Evolutionary conservation across 768 basidiomycete genomes (phyloP).

Genomic region (Cystofilobasidium bisporidii): DNA sequence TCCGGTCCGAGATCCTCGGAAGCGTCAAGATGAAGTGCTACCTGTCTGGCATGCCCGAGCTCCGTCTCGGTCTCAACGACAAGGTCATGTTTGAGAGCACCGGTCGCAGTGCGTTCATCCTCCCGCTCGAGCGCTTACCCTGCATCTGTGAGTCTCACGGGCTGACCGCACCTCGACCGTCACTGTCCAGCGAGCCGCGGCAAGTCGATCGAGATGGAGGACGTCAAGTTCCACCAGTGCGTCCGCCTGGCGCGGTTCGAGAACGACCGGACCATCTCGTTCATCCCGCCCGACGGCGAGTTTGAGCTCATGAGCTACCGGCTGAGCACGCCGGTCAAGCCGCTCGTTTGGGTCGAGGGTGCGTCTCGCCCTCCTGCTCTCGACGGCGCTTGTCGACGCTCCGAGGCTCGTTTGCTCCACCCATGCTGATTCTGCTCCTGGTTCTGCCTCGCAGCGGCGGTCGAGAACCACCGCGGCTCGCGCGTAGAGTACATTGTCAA

Average conservation of each 20-base stretch:
- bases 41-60: constrained; percentile 90
- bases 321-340: constrained; percentile 92
- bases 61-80: constrained; percentile 97
- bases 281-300: constrained; percentile 96
- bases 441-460: constrained; percentile 49
- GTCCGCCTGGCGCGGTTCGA: constrained; percentile 93
- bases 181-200: constrained; percentile 39
- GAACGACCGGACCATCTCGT: constrained; percentile 83
- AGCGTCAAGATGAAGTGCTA: constrained; percentile 99
- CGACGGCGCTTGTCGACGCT: too few relatives aligned
- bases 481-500: constrained; percentile 61
- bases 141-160: too few relatives aligned
- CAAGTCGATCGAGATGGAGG: constrained; percentile 82
- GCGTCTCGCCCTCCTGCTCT: neutral
- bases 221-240: constrained; percentile 98
- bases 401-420: too few relatives aligned
- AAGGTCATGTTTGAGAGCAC: constrained; percentile 83
- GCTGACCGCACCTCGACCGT: too few relatives aligned
- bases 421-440: neutral
- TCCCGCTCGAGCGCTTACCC: too few relatives aligned
- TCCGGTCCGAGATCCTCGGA: constrained; percentile 94
- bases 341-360: constrained; percentile 84
- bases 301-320: constrained; percentile 96
- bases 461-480: constrained; percentile 88
- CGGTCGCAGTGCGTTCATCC: constrained; percentile 40